Percentiles rank a stretch among this genome's conserved stretches.
phyloP scores from a whole-genome alignment of 2,329 filamentous ascomycete genomes.

The Juglanconis oblonga region DNA sequence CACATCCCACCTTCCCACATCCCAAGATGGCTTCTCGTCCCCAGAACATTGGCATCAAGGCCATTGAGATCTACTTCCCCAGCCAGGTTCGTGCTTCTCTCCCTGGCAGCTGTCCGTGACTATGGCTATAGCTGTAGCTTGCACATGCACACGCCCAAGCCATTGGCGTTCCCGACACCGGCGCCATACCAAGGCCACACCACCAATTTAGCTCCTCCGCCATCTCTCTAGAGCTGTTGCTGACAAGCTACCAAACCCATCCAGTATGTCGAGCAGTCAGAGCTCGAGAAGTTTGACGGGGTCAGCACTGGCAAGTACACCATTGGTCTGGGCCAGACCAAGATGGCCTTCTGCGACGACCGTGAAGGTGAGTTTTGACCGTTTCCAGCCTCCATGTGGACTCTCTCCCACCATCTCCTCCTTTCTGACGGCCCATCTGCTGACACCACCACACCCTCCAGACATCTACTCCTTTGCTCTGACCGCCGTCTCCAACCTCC shows the following conservation, averaged over 20 bases:
- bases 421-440: not conserved
- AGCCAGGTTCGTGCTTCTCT: slow-evolving; percentile 63
- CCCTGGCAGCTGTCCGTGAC: not conserved
- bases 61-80: slow-evolving; percentile 87
- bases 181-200: not conserved
- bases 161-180: not conserved
- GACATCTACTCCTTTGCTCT: slow-evolving; percentile 86
- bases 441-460: slow-evolving; percentile 32
- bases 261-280: slow-evolving; percentile 79
- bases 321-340: slow-evolving; percentile 85
- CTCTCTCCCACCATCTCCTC: not conserved
- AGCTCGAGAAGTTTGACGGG: slow-evolving; percentile 85
- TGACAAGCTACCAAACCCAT: slow-evolving; percentile 4
- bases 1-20: slow-evolving; percentile 3
- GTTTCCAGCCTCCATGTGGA: not conserved
- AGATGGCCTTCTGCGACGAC: slow-evolving; percentile 91
- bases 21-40: slow-evolving; percentile 68
- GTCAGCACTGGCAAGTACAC: slow-evolving; percentile 82
- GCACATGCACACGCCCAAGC: too few relatives aligned
- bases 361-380: slow-evolving; percentile 69
- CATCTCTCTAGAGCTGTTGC: not conserved
- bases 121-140: too few relatives aligned
- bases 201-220: not conserved
- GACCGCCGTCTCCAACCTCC: slow-evolving; percentile 72
- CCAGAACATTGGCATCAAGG: slow-evolving; percentile 88